Evolutionary conservation across 768 basidiomycete species (phyloP).

Genomic region (Boletus rubroflammeus): DNA sequence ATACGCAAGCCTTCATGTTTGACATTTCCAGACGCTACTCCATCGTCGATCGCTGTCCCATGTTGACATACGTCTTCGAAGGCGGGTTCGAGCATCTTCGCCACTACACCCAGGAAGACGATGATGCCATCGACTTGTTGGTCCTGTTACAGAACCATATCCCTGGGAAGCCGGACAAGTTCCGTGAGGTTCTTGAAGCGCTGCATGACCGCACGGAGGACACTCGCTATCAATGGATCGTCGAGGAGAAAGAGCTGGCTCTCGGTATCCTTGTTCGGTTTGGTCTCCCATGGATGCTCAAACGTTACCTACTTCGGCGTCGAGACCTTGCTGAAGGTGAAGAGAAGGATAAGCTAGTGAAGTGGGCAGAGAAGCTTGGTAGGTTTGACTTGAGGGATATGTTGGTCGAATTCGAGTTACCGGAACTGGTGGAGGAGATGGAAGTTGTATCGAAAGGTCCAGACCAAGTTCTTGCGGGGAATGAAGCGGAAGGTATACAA

Average conservation of each 20-base stretch:
- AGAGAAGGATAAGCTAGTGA: constrained; percentile 11
- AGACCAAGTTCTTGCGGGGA: background rate
- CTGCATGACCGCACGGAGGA: constrained; percentile 24
- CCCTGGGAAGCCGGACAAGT: constrained; percentile 21
- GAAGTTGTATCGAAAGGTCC: constrained; percentile 1
- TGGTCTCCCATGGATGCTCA: constrained; percentile 26
- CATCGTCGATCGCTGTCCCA: constrained; percentile 25
- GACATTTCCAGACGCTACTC: constrained; percentile 24
- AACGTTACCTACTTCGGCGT: constrained; percentile 23
- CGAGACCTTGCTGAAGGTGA: constrained; percentile 18
- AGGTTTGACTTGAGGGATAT: constrained; percentile 24
- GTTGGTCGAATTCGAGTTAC: constrained; percentile 16
- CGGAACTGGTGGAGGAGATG: constrained; percentile 11
- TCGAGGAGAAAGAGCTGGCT: constrained; percentile 23
- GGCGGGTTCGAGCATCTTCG: constrained; percentile 27
- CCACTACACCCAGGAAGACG: constrained; percentile 26
- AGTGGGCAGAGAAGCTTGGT: constrained; percentile 18
- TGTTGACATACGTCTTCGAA: constrained; percentile 29
- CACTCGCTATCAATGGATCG: constrained; percentile 23
- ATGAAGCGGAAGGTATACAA: background rate
- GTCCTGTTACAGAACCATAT: constrained; percentile 18
- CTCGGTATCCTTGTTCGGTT: constrained; percentile 22
- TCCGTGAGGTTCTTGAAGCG: constrained; percentile 21
- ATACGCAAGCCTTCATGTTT: constrained; percentile 24
- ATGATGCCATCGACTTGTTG: constrained; percentile 24